phyloP scores from a whole-genome alignment of 306 rosid genomes.

The Luffa aegyptiaca region DNA sequence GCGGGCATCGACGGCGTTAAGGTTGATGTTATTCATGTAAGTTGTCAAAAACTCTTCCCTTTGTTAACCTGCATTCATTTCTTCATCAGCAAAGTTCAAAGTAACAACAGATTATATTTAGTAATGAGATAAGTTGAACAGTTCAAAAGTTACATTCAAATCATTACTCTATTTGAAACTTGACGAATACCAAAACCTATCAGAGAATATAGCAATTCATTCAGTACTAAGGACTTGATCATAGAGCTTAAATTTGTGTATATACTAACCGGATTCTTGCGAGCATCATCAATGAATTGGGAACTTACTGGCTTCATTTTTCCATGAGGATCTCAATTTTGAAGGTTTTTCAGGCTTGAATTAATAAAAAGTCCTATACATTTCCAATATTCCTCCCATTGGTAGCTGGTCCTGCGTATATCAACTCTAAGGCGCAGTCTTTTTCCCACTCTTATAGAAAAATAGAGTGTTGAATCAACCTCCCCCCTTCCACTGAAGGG shows the following conservation, averaged over 20 bases:
- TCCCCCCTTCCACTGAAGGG: neutral
- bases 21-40: conserved; percentile 64
- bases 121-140: neutral
- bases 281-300: neutral
- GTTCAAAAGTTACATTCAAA: neutral
- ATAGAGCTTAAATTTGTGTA: neutral
- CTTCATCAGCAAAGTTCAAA: neutral
- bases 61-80: neutral
- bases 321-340: neutral
- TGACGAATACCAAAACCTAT: too few species aligned
- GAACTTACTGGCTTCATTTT: neutral
- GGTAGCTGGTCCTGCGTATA: neutral
- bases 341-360: neutral
- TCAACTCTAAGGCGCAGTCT: neutral
- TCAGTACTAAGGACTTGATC: neutral
- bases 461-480: neutral
- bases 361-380: neutral
- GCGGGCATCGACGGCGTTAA: conserved; percentile 63
- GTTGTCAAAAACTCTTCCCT: neutral
- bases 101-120: neutral
- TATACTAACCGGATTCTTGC: neutral
- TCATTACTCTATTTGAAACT: neutral
- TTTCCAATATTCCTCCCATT: neutral
- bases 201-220: neutral
- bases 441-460: neutral